Conservation (phyloP, 106 monocot species). For the Acorus calamus region DNA sequence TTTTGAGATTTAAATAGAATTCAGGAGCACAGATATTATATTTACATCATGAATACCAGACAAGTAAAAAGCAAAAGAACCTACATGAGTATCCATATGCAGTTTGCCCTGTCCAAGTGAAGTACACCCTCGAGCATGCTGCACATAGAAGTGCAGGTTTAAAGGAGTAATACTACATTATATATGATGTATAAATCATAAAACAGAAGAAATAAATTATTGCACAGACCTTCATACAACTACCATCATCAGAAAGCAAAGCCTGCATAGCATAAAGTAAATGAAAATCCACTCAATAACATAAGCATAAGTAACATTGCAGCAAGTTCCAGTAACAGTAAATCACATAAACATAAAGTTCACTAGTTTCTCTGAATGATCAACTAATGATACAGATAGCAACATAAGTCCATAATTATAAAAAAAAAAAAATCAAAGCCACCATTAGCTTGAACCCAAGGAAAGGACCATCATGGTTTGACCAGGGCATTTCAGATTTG, state of each 20-base stretch:
- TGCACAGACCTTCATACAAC: slow-evolving; percentile 11
- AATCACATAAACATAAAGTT: not conserved
- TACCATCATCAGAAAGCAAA: slow-evolving; percentile 14
- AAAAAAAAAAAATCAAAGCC: too few species aligned
- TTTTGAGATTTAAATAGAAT: too few species aligned
- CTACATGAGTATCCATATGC: slow-evolving; percentile 1
- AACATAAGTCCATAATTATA: too few species aligned
- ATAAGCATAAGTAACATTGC: slow-evolving; percentile 4
- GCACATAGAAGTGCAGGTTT: slow-evolving; percentile 1
- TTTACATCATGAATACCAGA: too few species aligned
- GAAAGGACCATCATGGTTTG: too few species aligned
- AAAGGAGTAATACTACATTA: slow-evolving; percentile 1
- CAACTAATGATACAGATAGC: too few species aligned
- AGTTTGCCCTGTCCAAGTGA: not conserved
- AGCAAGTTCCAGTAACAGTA: slow-evolving; percentile 1
- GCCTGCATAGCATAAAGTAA: slow-evolving; percentile 16
- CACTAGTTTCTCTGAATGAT: too few species aligned
- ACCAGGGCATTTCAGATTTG: too few species aligned
- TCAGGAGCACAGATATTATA: too few species aligned
- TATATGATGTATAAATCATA: not conserved
- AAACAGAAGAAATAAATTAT: not conserved
- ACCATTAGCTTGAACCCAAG: too few species aligned
- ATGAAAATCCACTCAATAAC: slow-evolving; percentile 5
- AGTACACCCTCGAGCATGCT: slow-evolving; percentile 1
- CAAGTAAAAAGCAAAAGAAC: not conserved